Conservation (phyloP, 768 basidiomycete species). For the Panellus pusillus region DNA sequence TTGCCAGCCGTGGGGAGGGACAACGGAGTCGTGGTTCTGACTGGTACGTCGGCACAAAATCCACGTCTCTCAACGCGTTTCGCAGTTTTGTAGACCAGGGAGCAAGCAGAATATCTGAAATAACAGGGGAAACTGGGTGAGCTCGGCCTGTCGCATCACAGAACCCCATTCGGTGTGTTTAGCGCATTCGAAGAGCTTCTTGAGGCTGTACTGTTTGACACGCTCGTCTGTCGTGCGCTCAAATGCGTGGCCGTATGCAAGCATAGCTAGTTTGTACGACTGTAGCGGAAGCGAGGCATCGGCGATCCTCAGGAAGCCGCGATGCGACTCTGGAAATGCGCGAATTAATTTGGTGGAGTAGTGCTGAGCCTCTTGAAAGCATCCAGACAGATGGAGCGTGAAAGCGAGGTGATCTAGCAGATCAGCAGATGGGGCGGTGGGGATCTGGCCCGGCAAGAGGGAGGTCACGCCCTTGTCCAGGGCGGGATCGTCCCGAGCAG, state of each 20-base stretch:
- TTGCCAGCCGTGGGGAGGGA: constrained; percentile 38
- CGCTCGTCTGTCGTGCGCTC: constrained; percentile 38
- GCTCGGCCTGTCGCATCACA: constrained; percentile 44
- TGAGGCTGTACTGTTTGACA: constrained; percentile 42
- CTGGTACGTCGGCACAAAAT: constrained; percentile 37
- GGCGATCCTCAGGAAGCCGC: constrained; percentile 51
- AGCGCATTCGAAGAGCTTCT: constrained; percentile 45
- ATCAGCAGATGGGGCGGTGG: constrained; percentile 28
- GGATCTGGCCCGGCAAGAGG: constrained; percentile 39
- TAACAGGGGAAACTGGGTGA: constrained; percentile 36
- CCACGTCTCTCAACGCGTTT: constrained; percentile 32
- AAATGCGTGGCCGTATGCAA: constrained; percentile 51
- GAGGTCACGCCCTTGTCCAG: constrained; percentile 50
- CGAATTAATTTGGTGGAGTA: constrained; percentile 35
- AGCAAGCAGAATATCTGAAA: constrained; percentile 31
- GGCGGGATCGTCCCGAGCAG: constrained; percentile 39
- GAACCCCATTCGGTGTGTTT: constrained; percentile 54
- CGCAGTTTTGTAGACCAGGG: constrained; percentile 44
- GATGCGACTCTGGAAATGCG: constrained; percentile 35
- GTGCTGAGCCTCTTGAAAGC: constrained; percentile 34
- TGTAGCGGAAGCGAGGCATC: constrained; percentile 39
- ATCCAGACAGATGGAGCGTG: constrained; percentile 40
- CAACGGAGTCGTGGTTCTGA: constrained; percentile 42
- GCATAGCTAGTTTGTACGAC: constrained; percentile 51
- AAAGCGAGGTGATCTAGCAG: constrained; percentile 49